phyloP scores from a whole-genome alignment of 495 filamentous ascomycete genomes.

The Echria macrotheca region DNA sequence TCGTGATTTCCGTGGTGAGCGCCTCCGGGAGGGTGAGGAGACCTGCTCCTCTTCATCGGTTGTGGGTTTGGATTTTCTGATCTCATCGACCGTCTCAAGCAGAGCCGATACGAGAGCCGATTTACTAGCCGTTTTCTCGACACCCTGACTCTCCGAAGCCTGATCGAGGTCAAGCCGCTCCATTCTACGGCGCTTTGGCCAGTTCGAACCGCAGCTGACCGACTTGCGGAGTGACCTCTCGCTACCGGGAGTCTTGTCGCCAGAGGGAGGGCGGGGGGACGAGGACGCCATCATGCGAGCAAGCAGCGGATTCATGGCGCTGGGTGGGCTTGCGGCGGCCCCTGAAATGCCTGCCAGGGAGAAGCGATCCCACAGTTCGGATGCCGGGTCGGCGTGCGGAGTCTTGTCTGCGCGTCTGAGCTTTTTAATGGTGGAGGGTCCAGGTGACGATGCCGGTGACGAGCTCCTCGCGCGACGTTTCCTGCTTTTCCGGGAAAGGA shows the following conservation, averaged over 20 bases:
- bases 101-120: constrained; percentile 41
- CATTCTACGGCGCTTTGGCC: constrained; percentile 54
- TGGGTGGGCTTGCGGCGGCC: constrained; percentile 29
- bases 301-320: constrained; percentile 44
- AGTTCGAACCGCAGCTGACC: constrained; percentile 67
- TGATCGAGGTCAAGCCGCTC: constrained; percentile 23
- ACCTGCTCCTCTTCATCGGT: constrained; percentile 16
- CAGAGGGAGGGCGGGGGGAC: constrained; percentile 58
- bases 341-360: constrained; percentile 35
- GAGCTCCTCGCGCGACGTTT: constrained; percentile 74
- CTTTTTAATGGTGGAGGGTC: constrained; percentile 30
- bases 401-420: constrained; percentile 57
- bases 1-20: constrained; percentile 1
- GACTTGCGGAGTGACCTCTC: constrained; percentile 57
- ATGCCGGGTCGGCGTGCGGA: constrained; percentile 73
- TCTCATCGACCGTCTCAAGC: constrained; percentile 37
- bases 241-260: constrained; percentile 38
- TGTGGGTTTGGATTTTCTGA: constrained; percentile 30
- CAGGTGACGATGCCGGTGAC: constrained; percentile 69
- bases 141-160: constrained; percentile 8
- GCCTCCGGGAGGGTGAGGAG: constrained; percentile 27
- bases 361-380: constrained; percentile 84
- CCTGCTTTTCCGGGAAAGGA: constrained; percentile 43
- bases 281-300: constrained; percentile 62
- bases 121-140: constrained; percentile 40